Conservation (phyloP, 1,284 basidiomycete genomes). For the Fomitopsis schrenkii region DNA sequence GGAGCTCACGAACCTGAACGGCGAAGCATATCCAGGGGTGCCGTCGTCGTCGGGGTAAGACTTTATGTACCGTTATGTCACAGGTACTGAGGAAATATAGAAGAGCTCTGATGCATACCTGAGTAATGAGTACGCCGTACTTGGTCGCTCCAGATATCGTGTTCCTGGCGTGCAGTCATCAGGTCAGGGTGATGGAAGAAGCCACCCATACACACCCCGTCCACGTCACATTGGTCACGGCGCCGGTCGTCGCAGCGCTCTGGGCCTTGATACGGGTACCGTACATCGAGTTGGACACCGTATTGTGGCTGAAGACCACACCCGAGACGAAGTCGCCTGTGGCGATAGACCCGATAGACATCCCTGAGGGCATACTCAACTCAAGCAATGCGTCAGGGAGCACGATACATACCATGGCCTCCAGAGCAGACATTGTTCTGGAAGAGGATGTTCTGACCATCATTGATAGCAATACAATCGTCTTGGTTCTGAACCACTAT, state of each 20-base stretch:
- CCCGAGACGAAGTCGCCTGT: constrained; percentile 41
- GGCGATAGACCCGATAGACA: constrained; percentile 43
- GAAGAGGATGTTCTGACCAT: constrained; percentile 52
- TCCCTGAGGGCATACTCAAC: not conserved
- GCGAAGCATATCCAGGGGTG: not conserved
- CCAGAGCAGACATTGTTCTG: constrained; percentile 47
- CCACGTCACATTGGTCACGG: not conserved
- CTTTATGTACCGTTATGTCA: not conserved
- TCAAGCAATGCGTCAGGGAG: not conserved
- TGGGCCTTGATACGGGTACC: not conserved
- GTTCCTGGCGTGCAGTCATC: not conserved
- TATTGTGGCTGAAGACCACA: constrained; percentile 46
- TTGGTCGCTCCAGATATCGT: not conserved
- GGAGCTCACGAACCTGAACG: not conserved
- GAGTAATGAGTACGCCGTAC: not conserved
- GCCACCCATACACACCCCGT: not conserved
- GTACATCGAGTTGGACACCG: constrained; percentile 20
- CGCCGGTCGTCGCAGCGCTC: not conserved
- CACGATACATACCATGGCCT: constrained; percentile 42
- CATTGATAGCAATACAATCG: constrained; percentile 61
- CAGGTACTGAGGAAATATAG: too few species aligned
- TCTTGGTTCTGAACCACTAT: constrained; percentile 36
- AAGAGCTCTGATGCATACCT: not conserved
- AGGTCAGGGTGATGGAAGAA: not conserved
- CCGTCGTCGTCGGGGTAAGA: not conserved